phyloP scores from a whole-genome alignment of 495 filamentous ascomycete genomes.

The Lophiotrema nucula region DNA sequence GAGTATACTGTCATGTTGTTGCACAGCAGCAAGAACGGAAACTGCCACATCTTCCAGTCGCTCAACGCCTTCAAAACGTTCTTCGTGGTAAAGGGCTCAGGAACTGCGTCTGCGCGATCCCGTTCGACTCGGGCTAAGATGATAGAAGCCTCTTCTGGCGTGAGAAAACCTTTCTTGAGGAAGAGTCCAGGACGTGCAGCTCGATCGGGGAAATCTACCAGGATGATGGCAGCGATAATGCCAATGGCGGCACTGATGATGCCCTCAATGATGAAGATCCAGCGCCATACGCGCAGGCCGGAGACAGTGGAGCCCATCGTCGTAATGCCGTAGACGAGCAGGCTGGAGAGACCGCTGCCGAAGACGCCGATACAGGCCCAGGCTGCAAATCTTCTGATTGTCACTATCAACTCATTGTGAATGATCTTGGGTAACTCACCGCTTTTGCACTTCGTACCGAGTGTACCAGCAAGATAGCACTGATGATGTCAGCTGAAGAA shows the following conservation, averaged over 20 bases:
- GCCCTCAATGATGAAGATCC: conserved; percentile 24
- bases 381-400: background rate
- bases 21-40: conserved; percentile 59
- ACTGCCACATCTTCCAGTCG: conserved; percentile 61
- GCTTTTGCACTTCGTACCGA: conserved; percentile 21
- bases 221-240: conserved; percentile 54
- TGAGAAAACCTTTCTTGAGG: conserved; percentile 6
- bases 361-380: conserved; percentile 8
- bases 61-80: conserved; percentile 1
- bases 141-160: background rate
- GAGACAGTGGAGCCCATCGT: conserved; percentile 1
- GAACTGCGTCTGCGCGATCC: conserved; percentile 6
- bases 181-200: conserved; percentile 1
- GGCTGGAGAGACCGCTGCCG: conserved; percentile 4
- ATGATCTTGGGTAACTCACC: background rate
- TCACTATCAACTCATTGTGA: background rate
- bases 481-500: too few species aligned
- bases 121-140: conserved; percentile 4
- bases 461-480: conserved; percentile 19
- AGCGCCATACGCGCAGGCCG: conserved; percentile 2
- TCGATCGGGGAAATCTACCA: conserved; percentile 67
- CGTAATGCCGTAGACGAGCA: conserved; percentile 14
- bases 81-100: background rate
- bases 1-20: conserved; percentile 61
- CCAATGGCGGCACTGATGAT: conserved; percentile 4